These are phyloP conservation scores for Bocquillonia castaneifolia DNA, from an alignment of 441 rosid genomes.

Conservation along the genomic window DNA sequence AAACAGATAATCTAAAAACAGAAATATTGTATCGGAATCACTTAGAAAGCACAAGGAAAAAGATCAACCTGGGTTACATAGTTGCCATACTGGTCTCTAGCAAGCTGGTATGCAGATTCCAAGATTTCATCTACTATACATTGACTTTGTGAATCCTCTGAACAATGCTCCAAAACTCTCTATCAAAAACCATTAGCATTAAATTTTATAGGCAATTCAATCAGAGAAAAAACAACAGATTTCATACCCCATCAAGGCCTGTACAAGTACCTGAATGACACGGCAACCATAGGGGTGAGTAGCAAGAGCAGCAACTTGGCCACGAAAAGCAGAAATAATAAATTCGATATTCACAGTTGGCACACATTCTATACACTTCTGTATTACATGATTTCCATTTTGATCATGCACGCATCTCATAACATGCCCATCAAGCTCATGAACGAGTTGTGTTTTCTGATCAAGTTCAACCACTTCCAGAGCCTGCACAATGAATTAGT, in stretches of 20 bases:
- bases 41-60: background rate
- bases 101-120: constrained; percentile 75
- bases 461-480: constrained; percentile 94
- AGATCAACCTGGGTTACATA: constrained; percentile 86
- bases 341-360: constrained; percentile 73
- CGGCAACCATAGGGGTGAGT: constrained; percentile 98
- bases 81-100: constrained; percentile 98
- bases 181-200: constrained; percentile 32
- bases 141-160: constrained; percentile 65
- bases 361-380: constrained; percentile 85
- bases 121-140: constrained; percentile 89
- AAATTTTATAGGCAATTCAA: constrained; percentile 11
- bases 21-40: background rate
- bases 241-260: background rate
- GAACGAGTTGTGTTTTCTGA: constrained; percentile 68
- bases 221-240: constrained; percentile 12
- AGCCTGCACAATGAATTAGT: constrained; percentile 44
- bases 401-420: constrained; percentile 94
- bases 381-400: constrained; percentile 97
- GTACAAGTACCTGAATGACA: constrained; percentile 71
- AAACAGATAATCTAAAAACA: background rate
- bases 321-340: constrained; percentile 73
- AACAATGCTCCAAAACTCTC: constrained; percentile 96
- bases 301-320: constrained; percentile 82
- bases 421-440: constrained; percentile 89